phyloP scores from a whole-genome alignment of 257 asterid species.

The Solanum bulbocastanum region DNA sequence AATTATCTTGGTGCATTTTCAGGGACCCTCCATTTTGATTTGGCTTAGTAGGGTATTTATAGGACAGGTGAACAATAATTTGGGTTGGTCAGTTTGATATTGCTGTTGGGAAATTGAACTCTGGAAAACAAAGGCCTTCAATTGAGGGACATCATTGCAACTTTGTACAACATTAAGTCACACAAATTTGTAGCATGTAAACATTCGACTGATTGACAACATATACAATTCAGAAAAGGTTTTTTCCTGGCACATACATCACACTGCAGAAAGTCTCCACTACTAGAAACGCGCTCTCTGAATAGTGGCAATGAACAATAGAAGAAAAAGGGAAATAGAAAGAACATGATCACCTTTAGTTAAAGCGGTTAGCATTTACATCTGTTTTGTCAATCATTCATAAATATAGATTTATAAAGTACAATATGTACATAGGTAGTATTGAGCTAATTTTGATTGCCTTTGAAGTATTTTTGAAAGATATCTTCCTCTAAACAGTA shows the following conservation, averaged over 20 bases:
- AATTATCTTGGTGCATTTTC: neutral
- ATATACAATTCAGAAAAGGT: neutral
- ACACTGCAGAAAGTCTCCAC: neutral
- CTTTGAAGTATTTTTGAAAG: slow-evolving; percentile 45
- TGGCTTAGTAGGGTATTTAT: neutral
- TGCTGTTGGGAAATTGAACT: neutral
- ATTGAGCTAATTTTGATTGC: slow-evolving; percentile 16
- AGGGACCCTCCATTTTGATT: neutral
- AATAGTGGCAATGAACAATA: neutral
- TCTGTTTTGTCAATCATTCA: neutral
- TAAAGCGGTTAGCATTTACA: neutral
- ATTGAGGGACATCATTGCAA: neutral
- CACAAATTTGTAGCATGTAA: neutral
- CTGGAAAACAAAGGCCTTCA: neutral
- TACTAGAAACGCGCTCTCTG: neutral
- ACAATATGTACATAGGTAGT: neutral
- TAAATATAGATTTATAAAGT: neutral
- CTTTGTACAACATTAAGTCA: neutral
- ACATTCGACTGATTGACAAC: neutral
- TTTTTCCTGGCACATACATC: neutral
- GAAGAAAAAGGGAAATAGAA: neutral
- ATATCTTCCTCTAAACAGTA: slow-evolving; percentile 56
- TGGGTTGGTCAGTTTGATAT: neutral
- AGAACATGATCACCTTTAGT: neutral
- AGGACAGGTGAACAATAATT: neutral